These are phyloP conservation scores for Dryadomyces quercus-mongolicae DNA, from an alignment of 2,329 filamentous ascomycete genomes.

Conservation along the genomic window DNA sequence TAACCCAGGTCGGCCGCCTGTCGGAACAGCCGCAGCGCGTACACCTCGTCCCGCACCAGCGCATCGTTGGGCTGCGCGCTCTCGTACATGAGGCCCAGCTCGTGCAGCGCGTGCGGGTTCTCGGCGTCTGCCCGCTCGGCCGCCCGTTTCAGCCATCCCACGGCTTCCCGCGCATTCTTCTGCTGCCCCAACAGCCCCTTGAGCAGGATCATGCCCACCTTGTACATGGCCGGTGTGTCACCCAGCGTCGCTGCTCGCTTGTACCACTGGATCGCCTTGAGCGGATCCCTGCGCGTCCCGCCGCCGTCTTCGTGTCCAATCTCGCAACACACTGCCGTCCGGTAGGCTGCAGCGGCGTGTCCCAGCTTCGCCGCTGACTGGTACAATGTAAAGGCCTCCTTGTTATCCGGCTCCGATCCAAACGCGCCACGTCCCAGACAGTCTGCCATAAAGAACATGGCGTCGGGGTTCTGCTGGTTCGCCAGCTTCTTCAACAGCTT, in stretches of 20 bases:
- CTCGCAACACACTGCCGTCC: slow-evolving; percentile 94
- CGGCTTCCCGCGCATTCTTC: slow-evolving; percentile 70
- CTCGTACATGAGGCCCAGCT: slow-evolving; percentile 59
- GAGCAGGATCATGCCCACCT: slow-evolving; percentile 89
- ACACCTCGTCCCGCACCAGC: slow-evolving; percentile 68
- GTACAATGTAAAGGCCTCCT: slow-evolving; percentile 88
- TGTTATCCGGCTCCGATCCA: slow-evolving; percentile 69
- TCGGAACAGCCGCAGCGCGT: slow-evolving; percentile 70
- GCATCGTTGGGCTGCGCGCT: slow-evolving; percentile 55
- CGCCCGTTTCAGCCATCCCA: slow-evolving; percentile 86
- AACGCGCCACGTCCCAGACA: slow-evolving; percentile 73
- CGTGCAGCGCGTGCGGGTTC: slow-evolving; percentile 91
- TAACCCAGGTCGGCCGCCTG: slow-evolving; percentile 83
- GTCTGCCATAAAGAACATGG: slow-evolving; percentile 90
- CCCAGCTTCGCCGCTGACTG: slow-evolving; percentile 86
- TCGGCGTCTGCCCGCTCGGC: slow-evolving; percentile 78
- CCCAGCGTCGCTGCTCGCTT: slow-evolving; percentile 82
- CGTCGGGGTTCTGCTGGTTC: slow-evolving; percentile 60
- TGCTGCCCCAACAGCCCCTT: slow-evolving; percentile 88
- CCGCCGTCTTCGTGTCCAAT: slow-evolving; percentile 91
- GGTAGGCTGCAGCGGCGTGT: slow-evolving; percentile 78
- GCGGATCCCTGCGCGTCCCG: slow-evolving; percentile 77
- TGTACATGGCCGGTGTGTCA: slow-evolving; percentile 93
- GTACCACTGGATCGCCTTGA: slow-evolving; percentile 98
- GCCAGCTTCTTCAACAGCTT: slow-evolving; percentile 87